Evolutionary conservation across 176 grass and related monocot genomes (phyloP), one percentile per base, ranked within the genome.

Genomic region (Phoenix roebelenii): DNA sequence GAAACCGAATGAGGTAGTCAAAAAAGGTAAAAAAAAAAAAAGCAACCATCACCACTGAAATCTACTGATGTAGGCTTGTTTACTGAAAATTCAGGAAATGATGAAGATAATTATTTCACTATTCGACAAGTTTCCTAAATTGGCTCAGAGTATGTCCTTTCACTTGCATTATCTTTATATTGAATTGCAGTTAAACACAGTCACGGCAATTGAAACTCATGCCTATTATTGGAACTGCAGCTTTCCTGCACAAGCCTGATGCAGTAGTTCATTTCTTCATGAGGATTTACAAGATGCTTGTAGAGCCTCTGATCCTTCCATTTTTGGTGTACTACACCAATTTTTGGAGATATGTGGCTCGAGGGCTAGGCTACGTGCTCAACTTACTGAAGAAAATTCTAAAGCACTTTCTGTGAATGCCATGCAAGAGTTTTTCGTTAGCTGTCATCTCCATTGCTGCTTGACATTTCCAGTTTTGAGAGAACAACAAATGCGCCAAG

Each of bases 161-260:
- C 18, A 29, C 52, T 72, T 48, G 64, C 26, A n/a, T 71, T 49
- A 59, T 12, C 22, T 68, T 18, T 69, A 54, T 17, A 66, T 23
- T 63, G 18, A 18, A 39, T 44, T 57, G 63, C 26, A 15, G 3
- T 73, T 25, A 73, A 66, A 55, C 68, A 6, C 50, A 70, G 48
- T 15, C 66, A 70, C 9, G 12, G 55, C 74, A 39, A 55, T 75
- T 51, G 17, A 66, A 55, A 39, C 28, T 64, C 28, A 49, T 24
- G 7, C 32, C 4, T 64, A 48, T 18, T 3, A 25, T 10, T 23
- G 16, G 9, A 65, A 65, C 22, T 84, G 77, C 70, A 95, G 91
- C 65, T 67, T 85, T 90, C 53, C 79, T 95, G 74, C 59, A 64
- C 51, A 71, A 87, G 79, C 80, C 71, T 58, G 83, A 82, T 76